Conservation (phyloP, 257 asterid species). For the Gentiana dahurica region DNA sequence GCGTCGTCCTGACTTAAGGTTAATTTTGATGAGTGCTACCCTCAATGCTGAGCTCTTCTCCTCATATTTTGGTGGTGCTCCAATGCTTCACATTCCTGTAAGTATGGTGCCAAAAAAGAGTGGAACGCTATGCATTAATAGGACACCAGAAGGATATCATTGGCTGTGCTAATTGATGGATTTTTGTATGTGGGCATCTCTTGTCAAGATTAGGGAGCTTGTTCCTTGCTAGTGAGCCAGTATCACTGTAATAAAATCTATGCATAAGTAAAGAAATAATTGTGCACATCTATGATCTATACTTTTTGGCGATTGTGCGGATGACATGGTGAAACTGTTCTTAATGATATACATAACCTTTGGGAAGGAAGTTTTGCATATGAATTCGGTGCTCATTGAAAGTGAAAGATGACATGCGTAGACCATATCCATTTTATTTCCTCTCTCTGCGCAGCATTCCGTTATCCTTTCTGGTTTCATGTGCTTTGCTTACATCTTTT, state of each 20-base stretch:
- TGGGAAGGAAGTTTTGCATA: too few relatives aligned
- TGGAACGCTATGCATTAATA: neutral
- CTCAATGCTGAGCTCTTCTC: conserved; percentile 89
- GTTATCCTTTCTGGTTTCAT: too few relatives aligned
- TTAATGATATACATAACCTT: too few relatives aligned
- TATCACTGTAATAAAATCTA: neutral
- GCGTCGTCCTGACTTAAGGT: conserved; percentile 70
- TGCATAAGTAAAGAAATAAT: neutral
- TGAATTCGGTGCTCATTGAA: too few relatives aligned
- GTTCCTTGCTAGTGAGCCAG: neutral
- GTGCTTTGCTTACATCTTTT: too few relatives aligned
- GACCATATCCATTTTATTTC: too few relatives aligned
- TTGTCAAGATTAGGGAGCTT: neutral
- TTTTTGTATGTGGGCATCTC: neutral
- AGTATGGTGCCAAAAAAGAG: conserved; percentile 16
- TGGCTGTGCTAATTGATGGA: neutral
- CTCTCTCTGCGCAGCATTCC: too few relatives aligned
- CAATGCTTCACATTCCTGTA: conserved; percentile 77
- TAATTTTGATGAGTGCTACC: conserved; percentile 92
- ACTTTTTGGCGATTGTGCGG: too few relatives aligned
- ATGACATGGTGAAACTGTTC: too few relatives aligned
- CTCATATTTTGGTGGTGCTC: conserved; percentile 80
- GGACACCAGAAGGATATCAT: neutral
- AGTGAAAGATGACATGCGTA: too few relatives aligned
- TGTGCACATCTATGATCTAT: too few relatives aligned